These are phyloP conservation scores for Cystofilobasidium capitatum DNA, from an alignment of 768 basidiomycete species.

Conservation along the genomic window DNA sequence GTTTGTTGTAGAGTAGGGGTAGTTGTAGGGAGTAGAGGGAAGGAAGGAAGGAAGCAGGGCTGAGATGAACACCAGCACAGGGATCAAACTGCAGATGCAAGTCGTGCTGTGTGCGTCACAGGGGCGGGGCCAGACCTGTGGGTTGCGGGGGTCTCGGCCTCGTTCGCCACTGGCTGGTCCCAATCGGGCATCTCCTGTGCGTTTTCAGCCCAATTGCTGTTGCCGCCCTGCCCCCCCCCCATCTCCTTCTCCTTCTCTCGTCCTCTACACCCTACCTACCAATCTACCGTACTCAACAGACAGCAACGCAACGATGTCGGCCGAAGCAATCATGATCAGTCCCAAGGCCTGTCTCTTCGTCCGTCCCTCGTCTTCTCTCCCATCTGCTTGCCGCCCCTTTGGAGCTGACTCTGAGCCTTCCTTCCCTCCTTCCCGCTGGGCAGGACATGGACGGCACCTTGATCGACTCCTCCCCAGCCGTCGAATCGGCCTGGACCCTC, in stretches of 20 bases:
- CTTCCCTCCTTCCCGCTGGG: not conserved
- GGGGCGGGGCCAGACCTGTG: too few relatives aligned
- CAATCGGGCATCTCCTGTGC: too few relatives aligned
- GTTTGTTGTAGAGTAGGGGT: not conserved
- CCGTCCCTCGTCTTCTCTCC: not conserved
- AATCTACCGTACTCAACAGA: not conserved
- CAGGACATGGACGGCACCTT: conserved; percentile 27
- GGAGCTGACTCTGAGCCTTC: not conserved
- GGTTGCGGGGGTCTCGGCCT: too few relatives aligned
- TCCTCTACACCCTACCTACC: not conserved
- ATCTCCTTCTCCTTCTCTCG: not conserved
- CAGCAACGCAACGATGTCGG: not conserved
- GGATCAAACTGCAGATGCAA: too few relatives aligned
- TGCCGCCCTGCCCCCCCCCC: too few relatives aligned
- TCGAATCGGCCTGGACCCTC: conserved; percentile 23
- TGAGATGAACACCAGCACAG: too few relatives aligned
- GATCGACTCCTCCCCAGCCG: conserved; percentile 27
- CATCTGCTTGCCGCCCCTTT: not conserved
- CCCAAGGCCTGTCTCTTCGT: conserved; percentile 4
- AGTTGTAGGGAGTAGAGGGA: not conserved
- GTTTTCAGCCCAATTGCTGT: too few relatives aligned
- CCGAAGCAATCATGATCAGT: not conserved
- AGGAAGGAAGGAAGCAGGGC: not conserved
- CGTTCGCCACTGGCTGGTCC: too few relatives aligned
- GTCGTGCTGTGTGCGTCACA: too few relatives aligned